Percentiles rank a stretch among this genome's conserved stretches.
Conservation (phyloP, 2,329 filamentous ascomycete species). For the Exophiala bonariae region DNA sequence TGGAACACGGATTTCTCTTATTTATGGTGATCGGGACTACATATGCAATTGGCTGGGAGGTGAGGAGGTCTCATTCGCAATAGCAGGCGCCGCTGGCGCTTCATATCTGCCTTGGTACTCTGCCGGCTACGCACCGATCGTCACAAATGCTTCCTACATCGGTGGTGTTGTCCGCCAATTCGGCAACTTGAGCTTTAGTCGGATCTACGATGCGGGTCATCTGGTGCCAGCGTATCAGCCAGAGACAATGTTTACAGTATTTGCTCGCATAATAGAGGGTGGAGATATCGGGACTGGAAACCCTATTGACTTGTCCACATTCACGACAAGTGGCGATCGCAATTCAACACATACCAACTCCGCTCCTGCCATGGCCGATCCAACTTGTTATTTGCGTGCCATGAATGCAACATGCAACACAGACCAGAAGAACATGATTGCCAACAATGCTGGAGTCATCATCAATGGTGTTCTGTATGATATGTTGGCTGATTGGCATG, state of each 20-base stretch:
- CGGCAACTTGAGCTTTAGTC: constrained; percentile 46
- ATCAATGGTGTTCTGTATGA: constrained; percentile 61
- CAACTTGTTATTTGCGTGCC: constrained; percentile 63
- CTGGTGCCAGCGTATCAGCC: constrained; percentile 53
- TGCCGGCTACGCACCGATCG: constrained; percentile 51
- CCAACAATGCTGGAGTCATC: constrained; percentile 54
- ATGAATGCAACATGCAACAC: constrained; percentile 54
- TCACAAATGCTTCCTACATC: constrained; percentile 49
- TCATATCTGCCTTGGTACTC: constrained; percentile 27
- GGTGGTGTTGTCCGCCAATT: constrained; percentile 45
- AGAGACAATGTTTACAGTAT: constrained; percentile 55
- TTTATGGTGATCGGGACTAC: constrained; percentile 40
- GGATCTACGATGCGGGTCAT: constrained; percentile 55
- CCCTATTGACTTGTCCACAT: constrained; percentile 51
- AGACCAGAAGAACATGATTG: constrained; percentile 51
- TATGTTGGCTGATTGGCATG: constrained; percentile 36
- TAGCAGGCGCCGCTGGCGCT: constrained; percentile 34
- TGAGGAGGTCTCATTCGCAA: constrained; percentile 47
- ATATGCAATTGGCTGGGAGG: constrained; percentile 46
- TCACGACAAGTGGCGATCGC: constrained; percentile 57
- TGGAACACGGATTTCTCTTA: constrained; percentile 45
- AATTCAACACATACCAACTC: constrained; percentile 60
- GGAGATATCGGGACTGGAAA: constrained; percentile 52
- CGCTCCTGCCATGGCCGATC: constrained; percentile 47
- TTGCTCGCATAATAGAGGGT: constrained; percentile 53